Percentiles rank a stretch among this genome's conserved stretches.
These are phyloP conservation scores for Arxiozyma slooffiae DNA, from an alignment of 1,139 yeast species.

Conservation along the genomic window DNA sequence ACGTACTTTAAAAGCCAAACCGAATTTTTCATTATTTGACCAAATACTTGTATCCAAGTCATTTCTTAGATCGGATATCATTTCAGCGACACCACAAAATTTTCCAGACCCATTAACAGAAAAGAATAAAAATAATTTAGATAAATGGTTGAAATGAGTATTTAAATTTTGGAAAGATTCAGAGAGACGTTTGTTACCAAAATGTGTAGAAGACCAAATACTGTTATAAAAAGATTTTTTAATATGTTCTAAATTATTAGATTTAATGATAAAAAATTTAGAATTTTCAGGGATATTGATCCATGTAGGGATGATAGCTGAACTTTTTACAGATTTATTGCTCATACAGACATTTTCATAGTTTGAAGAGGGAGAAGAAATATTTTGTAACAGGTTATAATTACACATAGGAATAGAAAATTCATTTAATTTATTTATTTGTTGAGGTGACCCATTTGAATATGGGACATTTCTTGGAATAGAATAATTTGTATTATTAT, in stretches of 20 bases:
- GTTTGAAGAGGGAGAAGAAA: background rate
- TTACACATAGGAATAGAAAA: background rate
- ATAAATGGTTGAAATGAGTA: slow-evolving; percentile 14
- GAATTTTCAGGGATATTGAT: slow-evolving; percentile 30
- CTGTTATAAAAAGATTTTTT: slow-evolving; percentile 40
- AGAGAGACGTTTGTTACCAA: slow-evolving; percentile 46
- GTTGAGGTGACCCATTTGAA: background rate
- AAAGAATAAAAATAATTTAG: slow-evolving; percentile 39
- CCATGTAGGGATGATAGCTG: slow-evolving; percentile 20
- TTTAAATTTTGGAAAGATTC: slow-evolving; percentile 30
- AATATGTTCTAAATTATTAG: slow-evolving; percentile 42
- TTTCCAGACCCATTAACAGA: slow-evolving; percentile 52
- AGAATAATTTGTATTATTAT: background rate
- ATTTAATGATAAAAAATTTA: slow-evolving; percentile 48
- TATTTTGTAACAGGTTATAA: too few species aligned
- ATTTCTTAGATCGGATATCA: slow-evolving; percentile 36
- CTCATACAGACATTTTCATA: background rate
- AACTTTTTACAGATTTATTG: slow-evolving; percentile 5
- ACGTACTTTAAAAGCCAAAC: slow-evolving; percentile 42
- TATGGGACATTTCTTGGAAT: background rate
- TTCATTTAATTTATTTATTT: background rate
- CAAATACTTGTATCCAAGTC: slow-evolving; percentile 39
- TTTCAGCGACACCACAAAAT: slow-evolving; percentile 55
- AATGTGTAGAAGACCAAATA: slow-evolving; percentile 52
- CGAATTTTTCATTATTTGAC: slow-evolving; percentile 40